Evolutionary conservation across 306 rosid genomes (phyloP).

Genomic region (Dryas octopetala): DNA sequence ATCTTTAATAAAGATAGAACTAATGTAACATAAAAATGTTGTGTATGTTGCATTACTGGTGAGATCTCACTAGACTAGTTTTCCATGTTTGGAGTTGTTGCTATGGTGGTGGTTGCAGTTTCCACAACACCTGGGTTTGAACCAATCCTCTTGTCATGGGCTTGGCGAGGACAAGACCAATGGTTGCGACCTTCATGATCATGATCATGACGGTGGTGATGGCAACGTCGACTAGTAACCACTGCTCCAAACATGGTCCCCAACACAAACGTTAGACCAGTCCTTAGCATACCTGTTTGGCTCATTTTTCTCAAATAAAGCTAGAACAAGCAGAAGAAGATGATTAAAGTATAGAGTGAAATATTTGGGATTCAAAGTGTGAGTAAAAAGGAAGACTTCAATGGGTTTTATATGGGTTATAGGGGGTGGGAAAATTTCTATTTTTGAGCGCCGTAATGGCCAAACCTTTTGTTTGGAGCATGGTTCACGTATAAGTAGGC

Average conservation of each 20-base stretch:
- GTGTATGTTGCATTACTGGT: no score
- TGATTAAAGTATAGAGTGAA: no score
- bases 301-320: neutral
- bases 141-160: slow-evolving; percentile 4
- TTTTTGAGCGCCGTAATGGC: no score
- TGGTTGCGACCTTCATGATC: slow-evolving; percentile 13
- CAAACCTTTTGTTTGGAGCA: no score
- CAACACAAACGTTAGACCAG: slow-evolving; percentile 29
- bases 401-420: no score
- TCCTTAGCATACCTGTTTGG: slow-evolving; percentile 19
- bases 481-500: no score
- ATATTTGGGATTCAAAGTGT: no score
- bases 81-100: neutral
- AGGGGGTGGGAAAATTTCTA: no score
- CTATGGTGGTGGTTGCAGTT: slow-evolving; percentile 2
- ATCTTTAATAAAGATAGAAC: no score
- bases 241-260: slow-evolving; percentile 48
- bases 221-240: slow-evolving; percentile 10
- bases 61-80: neutral
- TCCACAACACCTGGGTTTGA: neutral
- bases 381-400: no score
- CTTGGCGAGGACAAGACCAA: slow-evolving; percentile 30
- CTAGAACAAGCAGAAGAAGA: neutral
- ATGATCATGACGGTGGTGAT: neutral
- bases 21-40: no score